Base-by-base conservation (phyloP, 176 grass and related monocot genomes). In the Alopecurus myosuroides region DNA sequence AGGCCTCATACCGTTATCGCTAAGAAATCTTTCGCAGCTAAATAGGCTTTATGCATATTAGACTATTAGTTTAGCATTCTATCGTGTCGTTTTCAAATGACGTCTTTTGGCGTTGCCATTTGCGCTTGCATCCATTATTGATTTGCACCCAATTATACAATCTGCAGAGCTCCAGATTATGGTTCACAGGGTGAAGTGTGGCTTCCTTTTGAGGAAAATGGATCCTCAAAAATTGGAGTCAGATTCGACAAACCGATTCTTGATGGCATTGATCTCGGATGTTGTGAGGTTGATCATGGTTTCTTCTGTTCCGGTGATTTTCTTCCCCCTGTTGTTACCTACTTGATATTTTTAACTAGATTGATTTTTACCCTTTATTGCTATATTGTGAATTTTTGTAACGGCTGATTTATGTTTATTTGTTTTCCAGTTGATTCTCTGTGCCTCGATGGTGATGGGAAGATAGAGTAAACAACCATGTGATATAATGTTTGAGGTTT, bases 201-300 rank as follows among this genome's bases (percentile, higher is more conserved):
- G 36, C 95, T 98, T 88, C 67, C 85, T 88, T 98, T 98, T 83
- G 95, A 93, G 89, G n/a, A n/a, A n/a, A n/a, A n/a, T n/a, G n/a
- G n/a, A n/a, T n/a, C n/a, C n/a, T n/a, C n/a, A n/a, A n/a, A n/a
- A n/a, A n/a, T n/a, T n/a, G n/a, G n/a, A n/a, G n/a, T n/a, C n/a
- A n/a, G n/a, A n/a, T n/a, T n/a, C n/a, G n/a, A n/a, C n/a, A n/a
- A n/a, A n/a, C n/a, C n/a, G n/a, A n/a, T n/a, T n/a, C n/a, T n/a
- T n/a, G n/a, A n/a, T n/a, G n/a, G n/a, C n/a, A n/a, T n/a, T n/a
- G n/a, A n/a, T n/a, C n/a, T n/a, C n/a, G n/a, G 92, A 98, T 65
- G 90, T 86, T 98, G 95, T 80, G 95, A 98, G 83, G 72, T 90
- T 93, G 85, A 93, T 68, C 93, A 95, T 80, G 95, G 95, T 72